Evolutionary conservation across 1,284 basidiomycete genomes (phyloP).

Genomic region (Boletus semigastroideus): DNA sequence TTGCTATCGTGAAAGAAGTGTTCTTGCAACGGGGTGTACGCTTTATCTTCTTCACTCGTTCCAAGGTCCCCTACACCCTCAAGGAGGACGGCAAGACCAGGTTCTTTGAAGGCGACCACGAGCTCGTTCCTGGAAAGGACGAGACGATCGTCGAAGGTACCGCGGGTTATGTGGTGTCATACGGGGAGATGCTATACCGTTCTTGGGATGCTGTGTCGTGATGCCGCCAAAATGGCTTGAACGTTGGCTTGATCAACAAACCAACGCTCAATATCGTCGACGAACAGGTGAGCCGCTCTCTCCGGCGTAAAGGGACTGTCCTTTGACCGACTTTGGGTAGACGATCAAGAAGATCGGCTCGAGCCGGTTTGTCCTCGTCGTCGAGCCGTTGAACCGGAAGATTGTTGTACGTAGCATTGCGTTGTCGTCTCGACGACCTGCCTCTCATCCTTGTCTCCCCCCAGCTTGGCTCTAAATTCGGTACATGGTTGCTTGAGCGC

Average conservation of each 20-base stretch:
- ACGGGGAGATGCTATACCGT: slow-evolving; percentile 81
- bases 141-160: slow-evolving; percentile 72
- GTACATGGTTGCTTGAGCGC: slow-evolving; percentile 82
- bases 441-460: neutral
- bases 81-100: slow-evolving; percentile 68
- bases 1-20: slow-evolving; percentile 68
- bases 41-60: slow-evolving; percentile 84
- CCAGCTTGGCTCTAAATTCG: slow-evolving; percentile 76
- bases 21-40: slow-evolving; percentile 81
- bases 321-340: slow-evolving; percentile 32
- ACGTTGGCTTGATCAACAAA: slow-evolving; percentile 85
- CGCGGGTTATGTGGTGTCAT: slow-evolving; percentile 75
- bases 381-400: slow-evolving; percentile 82
- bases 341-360: slow-evolving; percentile 69
- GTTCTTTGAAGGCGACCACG: slow-evolving; percentile 70
- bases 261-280: slow-evolving; percentile 79
- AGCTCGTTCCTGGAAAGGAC: slow-evolving; percentile 81
- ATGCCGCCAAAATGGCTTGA: slow-evolving; percentile 65
- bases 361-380: slow-evolving; percentile 76
- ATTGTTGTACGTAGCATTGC: slow-evolving; percentile 59
- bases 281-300: slow-evolving; percentile 53
- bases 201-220: slow-evolving; percentile 78
- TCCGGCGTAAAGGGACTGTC: neutral
- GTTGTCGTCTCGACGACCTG: neutral
- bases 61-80: slow-evolving; percentile 83